Evolutionary conservation across 345 rosid genomes (phyloP), one percentile per base, ranked within the genome.

Genomic region (Punica granatum): DNA sequence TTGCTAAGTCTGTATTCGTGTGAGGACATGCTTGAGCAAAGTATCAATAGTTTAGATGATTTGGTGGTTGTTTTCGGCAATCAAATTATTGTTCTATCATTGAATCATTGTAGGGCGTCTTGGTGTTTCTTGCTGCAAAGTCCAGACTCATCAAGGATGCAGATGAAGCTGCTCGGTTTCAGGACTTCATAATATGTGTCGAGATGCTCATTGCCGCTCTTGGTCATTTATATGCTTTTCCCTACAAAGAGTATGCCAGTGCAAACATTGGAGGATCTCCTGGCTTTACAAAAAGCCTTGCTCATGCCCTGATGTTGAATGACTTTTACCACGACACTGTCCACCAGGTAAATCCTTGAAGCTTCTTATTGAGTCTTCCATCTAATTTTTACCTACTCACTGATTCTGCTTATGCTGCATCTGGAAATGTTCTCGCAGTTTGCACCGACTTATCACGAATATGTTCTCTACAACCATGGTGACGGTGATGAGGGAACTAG

Each of bases 271-370:
- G 90, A 19, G 88, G 86, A 14, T 70, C 88, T 63, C 83, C 75
- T 71, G 90, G 89, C 80, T 88, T 95, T 42, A 77, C 96, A 1
- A 83, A 77, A 42, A 95, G 97, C 73, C 88, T 95, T 33, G 86
- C 88, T 12, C 98, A 95, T 81, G 99, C 98, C 71, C 68, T 92
- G 70, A 87, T 81, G 76, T 84, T 92, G 72, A 95, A 90, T 75
- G 99, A 95, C 78, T 88, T 95, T 73, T 95, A 95, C 72, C 96
- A 95, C 70, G 99, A 92, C 70, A 95, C 99, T 48, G 97, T 95
- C 78, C 99, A 95, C 79, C 99, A 95, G 91, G 99, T 95, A 76
- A n/a, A 67, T 65, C 5, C 26, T 59, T 11, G 16, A 46, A 66
- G 34, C 32, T 35, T 31, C 42, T 30, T 54, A 19, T 14, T 25